Evolutionary conservation across 1,139 yeast genomes (phyloP), one percentile per base, ranked within the genome.

Genomic region (Protomyces lactucae-debilis): DNA sequence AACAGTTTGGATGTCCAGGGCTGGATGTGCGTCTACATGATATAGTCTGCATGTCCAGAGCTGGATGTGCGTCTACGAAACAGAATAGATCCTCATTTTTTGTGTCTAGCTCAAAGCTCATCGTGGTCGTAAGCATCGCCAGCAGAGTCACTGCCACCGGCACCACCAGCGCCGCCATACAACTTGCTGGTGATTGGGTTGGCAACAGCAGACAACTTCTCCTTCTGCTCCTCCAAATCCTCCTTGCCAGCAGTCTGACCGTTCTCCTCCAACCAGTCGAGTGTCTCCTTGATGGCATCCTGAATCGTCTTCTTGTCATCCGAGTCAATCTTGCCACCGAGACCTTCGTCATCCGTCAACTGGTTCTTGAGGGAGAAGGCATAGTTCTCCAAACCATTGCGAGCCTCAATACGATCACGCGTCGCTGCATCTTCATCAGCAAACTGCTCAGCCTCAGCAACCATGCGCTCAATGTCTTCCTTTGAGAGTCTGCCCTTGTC

Each of bases 401-500:
- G 88, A 69, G 96, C 83, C 71, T 88, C 96, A 72, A 89, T 87
- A 83, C 85, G 88, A 71, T 83, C 84, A 78, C 88, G 87, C 67
- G 88, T 79, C 74, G 85, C 90, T 67, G 86, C 85, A 79, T 89
- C 97, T 79, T 89, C 92, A 74, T 86, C 86, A 71, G 96, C 95
- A 74, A 81, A 90, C 79, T 87, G 85, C 80, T 88, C 96, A 70
- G 96, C 96, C 76, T 90, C 96, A 77, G 86, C 90, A 72, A 89
- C 95, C 96, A 89, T 90, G 79, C 91, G 87, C 75, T 89, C 96
- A 73, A 89, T 89, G 68, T 89, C 96, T 69, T 89, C 96, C 80
- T 88, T 81, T 68, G 96, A 83, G 75, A 93, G 84, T 83, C 98
- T 88, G 74, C 97, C 97, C 84, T 92, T 91, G 78, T 93, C 98